Percentiles rank a stretch among this genome's conserved stretches.
These are phyloP conservation scores for Talaromyces rugulosus DNA, from an alignment of 2,329 filamentous ascomycete genomes.

Conservation along the genomic window DNA sequence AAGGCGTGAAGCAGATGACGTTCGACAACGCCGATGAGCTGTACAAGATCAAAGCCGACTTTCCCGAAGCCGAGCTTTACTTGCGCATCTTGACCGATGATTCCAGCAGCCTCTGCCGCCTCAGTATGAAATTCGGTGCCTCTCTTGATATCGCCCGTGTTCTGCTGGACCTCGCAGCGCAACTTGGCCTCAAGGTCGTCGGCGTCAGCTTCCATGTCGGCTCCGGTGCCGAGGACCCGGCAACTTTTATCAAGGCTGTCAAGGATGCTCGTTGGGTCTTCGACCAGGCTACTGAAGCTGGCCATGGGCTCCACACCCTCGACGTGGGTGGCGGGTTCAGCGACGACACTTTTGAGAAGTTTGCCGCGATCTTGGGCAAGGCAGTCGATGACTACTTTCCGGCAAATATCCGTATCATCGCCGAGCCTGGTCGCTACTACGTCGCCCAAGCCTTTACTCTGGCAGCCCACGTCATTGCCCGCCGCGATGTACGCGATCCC, in stretches of 20 bases:
- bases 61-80: slow-evolving; percentile 82
- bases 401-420: slow-evolving; percentile 77
- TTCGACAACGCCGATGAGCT: slow-evolving; percentile 98
- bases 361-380: slow-evolving; percentile 73
- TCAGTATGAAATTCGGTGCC: slow-evolving; percentile 97
- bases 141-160: slow-evolving; percentile 74
- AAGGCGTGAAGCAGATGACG: slow-evolving; percentile 95
- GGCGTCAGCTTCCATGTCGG: slow-evolving; percentile 98
- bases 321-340: slow-evolving; percentile 94
- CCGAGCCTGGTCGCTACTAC: slow-evolving; percentile 95
- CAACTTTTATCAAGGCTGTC: slow-evolving; percentile 85
- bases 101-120: slow-evolving; percentile 84
- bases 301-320: slow-evolving; percentile 78
- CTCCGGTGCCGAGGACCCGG: slow-evolving; percentile 90
- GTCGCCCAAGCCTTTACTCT: slow-evolving; percentile 90
- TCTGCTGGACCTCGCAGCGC: slow-evolving; percentile 73
- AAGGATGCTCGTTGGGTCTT: slow-evolving; percentile 85
- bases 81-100: slow-evolving; percentile 96
- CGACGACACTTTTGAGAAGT: slow-evolving; percentile 84
- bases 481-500: slow-evolving; percentile 77
- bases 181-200: slow-evolving; percentile 82
- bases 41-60: slow-evolving; percentile 93
- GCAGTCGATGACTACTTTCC: slow-evolving; percentile 89
- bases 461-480: slow-evolving; percentile 92
- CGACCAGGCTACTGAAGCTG: slow-evolving; percentile 71